Base-by-base conservation (phyloP, 1,284 basidiomycete species). In the Leccinum pachyderme region DNA sequence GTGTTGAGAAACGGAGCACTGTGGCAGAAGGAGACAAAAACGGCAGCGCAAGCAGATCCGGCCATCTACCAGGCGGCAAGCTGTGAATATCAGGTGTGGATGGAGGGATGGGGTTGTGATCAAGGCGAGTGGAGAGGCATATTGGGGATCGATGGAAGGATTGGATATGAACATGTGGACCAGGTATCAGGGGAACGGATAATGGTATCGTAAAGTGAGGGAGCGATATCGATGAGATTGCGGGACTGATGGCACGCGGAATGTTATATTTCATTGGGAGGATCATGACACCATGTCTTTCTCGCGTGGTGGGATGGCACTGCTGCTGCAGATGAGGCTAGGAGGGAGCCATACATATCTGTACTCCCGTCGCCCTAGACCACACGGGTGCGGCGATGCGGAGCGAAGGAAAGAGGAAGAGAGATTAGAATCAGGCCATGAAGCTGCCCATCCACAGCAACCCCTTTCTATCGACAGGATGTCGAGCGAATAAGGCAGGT, bases 101-200 rank as follows among this genome's bases (percentile, higher is more conserved):
- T 48, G 47, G 27, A 22, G 25, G 15, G 31, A 18, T 15, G 25
- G 32, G 27, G 22, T 47, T 49, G 61, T 52, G 54, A 63, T 63
- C 49, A 47, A 51, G 47, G 47, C 35, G 44, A 52, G 47, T 31
- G 41, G 46, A 53, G 28, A 15, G 32, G 39, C 46, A 54, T 56
- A 59, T 64, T 54, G 61, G 53, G 67, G 56, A 59, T 65, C 59
- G 61, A 61, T 64, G 48, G 2, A 47, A 35, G 15, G 41, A 47
- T 29, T n/a, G n/a, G n/a, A n/a, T n/a, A n/a, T 12, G 12, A n/a
- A 50, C 52, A 50, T 52, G 51, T 45, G 50, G 27, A 12, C 15
- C n/a, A 43, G 3, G 15, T 2, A 41, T n/a, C 18, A 31, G 45
- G 45, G 45, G 28, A 39, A 11, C n/a, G 22, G 45, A 47, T 57